Evolutionary conservation across 805 yeast species (phyloP).

Genomic region (Dipodascus geniculatus): DNA sequence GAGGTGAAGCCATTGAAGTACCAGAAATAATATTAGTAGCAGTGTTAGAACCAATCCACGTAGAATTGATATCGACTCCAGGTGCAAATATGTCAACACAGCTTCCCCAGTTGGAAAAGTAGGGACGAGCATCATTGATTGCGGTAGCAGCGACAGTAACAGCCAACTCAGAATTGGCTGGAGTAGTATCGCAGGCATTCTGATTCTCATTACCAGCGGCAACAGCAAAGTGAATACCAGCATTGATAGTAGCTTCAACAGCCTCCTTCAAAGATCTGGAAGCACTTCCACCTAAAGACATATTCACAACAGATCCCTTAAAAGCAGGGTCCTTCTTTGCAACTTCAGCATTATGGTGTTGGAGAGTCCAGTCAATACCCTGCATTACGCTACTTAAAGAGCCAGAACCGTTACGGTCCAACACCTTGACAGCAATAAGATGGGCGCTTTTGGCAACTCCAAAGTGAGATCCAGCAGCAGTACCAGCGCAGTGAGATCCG

Average conservation of each 20-base stretch:
- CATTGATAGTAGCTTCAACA: slow-evolving; percentile 44
- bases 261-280: slow-evolving; percentile 46
- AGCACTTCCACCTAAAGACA: slow-evolving; percentile 51
- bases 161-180: slow-evolving; percentile 42
- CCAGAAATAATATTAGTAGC: slow-evolving; percentile 46
- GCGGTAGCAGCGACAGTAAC: slow-evolving; percentile 43
- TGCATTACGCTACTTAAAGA: slow-evolving; percentile 48
- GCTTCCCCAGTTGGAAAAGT: slow-evolving; percentile 42
- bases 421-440: slow-evolving; percentile 49
- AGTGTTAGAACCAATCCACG: slow-evolving; percentile 40
- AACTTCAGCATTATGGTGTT: slow-evolving; percentile 32
- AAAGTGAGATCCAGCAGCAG: slow-evolving; percentile 43
- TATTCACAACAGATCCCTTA: slow-evolving; percentile 51
- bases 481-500: slow-evolving; percentile 60
- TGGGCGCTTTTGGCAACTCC: slow-evolving; percentile 52
- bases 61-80: slow-evolving; percentile 43
- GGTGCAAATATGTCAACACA: slow-evolving; percentile 46
- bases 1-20: slow-evolving; percentile 56
- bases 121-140: slow-evolving; percentile 34
- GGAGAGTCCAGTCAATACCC: slow-evolving; percentile 50
- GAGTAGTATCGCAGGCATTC: slow-evolving; percentile 49
- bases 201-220: slow-evolving; percentile 54
- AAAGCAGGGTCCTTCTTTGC: slow-evolving; percentile 29
- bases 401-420: slow-evolving; percentile 48
- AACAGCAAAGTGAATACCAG: slow-evolving; percentile 48